phyloP scores from a whole-genome alignment of 345 rosid genomes.

The Pistacia atlantica region DNA sequence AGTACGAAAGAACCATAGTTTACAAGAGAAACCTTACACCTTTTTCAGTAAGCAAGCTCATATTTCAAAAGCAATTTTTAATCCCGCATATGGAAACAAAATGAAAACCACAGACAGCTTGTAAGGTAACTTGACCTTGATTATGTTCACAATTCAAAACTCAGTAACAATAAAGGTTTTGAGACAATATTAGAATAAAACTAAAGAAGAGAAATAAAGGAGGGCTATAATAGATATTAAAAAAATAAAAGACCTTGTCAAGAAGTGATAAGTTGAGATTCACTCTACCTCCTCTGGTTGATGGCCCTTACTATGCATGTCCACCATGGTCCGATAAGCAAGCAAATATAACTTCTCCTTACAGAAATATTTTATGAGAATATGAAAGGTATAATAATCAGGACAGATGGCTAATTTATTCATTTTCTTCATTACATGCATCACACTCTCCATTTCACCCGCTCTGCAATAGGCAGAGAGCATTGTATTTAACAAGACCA shows the following conservation, averaged over 20 bases:
- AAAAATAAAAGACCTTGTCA: not conserved
- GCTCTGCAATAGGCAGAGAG: conserved; percentile 88
- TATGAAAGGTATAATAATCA: conserved; percentile 71
- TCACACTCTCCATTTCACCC: conserved; percentile 73
- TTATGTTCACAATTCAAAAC: not conserved
- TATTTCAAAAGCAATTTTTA: not conserved
- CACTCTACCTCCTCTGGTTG: conserved; percentile 72
- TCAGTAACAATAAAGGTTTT: too few relatives aligned
- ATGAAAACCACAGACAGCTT: not conserved
- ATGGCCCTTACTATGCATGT: conserved; percentile 88
- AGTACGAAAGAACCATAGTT: not conserved
- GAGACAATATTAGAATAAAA: not conserved
- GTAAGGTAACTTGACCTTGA: not conserved
- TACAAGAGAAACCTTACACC: not conserved
- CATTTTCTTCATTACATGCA: conserved; percentile 85
- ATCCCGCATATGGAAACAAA: not conserved
- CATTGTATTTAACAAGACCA: conserved; percentile 83
- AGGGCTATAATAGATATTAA: not conserved
- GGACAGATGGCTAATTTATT: conserved; percentile 76
- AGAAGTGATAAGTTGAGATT: conserved; percentile 9
- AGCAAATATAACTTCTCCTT: conserved; percentile 72
- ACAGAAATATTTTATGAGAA: conserved; percentile 80
- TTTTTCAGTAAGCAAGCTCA: not conserved
- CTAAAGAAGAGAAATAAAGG: too few relatives aligned
- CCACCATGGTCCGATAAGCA: conserved; percentile 74